Percentiles rank a stretch among this genome's conserved stretches.
These are phyloP conservation scores for Phytomonas sp. DNA, from an alignment of 208 protist species.

Conservation along the genomic window DNA sequence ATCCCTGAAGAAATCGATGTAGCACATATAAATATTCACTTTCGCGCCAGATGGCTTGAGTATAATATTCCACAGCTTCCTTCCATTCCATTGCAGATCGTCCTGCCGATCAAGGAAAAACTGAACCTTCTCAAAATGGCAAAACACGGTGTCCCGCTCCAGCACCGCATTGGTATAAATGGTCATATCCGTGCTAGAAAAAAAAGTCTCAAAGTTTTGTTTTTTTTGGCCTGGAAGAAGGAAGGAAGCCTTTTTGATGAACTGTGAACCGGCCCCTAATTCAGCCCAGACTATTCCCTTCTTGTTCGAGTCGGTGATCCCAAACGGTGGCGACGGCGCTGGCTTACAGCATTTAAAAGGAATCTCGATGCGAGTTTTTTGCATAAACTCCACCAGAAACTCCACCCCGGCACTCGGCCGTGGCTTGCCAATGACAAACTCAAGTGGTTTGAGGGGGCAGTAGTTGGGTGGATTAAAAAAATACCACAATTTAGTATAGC, in stretches of 20 bases:
- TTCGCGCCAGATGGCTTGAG: constrained; percentile 38
- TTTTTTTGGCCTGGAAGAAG: constrained; percentile 55
- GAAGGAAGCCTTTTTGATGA: constrained; percentile 72
- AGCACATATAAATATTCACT: constrained; percentile 74
- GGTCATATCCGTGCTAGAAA: constrained; percentile 50
- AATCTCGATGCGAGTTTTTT: constrained; percentile 49
- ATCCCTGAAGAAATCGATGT: constrained; percentile 77
- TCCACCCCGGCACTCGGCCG: constrained; percentile 73
- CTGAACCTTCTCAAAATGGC: constrained; percentile 43
- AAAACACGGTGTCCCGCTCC: constrained; percentile 42
- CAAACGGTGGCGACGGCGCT: constrained; percentile 74
- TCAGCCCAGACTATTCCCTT: constrained; percentile 51
- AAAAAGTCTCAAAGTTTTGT: constrained; percentile 52
- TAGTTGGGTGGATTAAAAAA: constrained; percentile 79
- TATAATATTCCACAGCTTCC: constrained; percentile 70
- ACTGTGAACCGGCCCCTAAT: constrained; percentile 63
- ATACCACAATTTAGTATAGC: constrained; percentile 61
- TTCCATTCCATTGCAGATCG: constrained; percentile 62
- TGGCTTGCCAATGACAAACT: constrained; percentile 55
- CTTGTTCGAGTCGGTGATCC: constrained; percentile 63
- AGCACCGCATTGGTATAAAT: constrained; percentile 68
- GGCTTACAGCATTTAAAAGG: constrained; percentile 73
- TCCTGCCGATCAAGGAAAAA: constrained; percentile 74
- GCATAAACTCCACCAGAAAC: constrained; percentile 66
- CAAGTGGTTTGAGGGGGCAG: constrained; percentile 42